phyloP scores from a whole-genome alignment of 768 basidiomycete genomes.

The Kwoniella shandongensis region DNA sequence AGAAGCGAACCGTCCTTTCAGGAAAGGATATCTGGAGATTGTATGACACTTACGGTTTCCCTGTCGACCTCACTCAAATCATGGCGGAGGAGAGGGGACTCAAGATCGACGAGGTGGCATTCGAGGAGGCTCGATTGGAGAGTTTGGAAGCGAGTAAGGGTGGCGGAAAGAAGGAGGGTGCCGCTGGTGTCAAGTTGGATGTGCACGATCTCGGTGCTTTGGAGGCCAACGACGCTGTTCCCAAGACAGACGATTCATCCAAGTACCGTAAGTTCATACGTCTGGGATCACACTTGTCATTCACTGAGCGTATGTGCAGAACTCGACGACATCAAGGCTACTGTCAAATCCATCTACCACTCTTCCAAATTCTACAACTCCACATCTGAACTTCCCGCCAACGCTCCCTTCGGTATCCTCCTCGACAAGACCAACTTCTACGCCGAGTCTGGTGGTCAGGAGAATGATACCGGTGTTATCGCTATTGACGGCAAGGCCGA shows the following conservation, averaged over 20 bases:
- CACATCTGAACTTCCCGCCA: slow-evolving; percentile 67
- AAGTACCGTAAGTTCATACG: slow-evolving; percentile 73
- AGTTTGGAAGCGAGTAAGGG: slow-evolving; percentile 92
- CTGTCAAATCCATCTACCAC: slow-evolving; percentile 79
- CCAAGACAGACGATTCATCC: slow-evolving; percentile 86
- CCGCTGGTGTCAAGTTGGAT: slow-evolving; percentile 73
- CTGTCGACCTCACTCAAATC: slow-evolving; percentile 88
- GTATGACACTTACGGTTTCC: slow-evolving; percentile 98
- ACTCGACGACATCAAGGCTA: slow-evolving; percentile 72
- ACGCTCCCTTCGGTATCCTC: slow-evolving; percentile 73
- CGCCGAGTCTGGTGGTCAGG: slow-evolving; percentile 95
- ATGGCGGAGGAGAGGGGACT: slow-evolving; percentile 95
- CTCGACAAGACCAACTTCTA: slow-evolving; percentile 95
- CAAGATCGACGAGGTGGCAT: slow-evolving; percentile 79
- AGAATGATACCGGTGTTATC: slow-evolving; percentile 93
- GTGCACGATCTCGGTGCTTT: slow-evolving; percentile 89
- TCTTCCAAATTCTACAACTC: slow-evolving; percentile 71
- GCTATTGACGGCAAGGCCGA: slow-evolving; percentile 87
- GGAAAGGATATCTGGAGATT: slow-evolving; percentile 96
- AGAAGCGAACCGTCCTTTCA: slow-evolving; percentile 66
- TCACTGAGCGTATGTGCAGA: slow-evolving; percentile 56
- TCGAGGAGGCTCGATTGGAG: slow-evolving; percentile 79
- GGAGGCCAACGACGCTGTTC: slow-evolving; percentile 71
- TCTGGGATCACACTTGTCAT: neutral
- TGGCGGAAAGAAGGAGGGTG: slow-evolving; percentile 63